phyloP scores from a whole-genome alignment of 352 stramenopile genomes.

The Phytophthora hybrid region DNA sequence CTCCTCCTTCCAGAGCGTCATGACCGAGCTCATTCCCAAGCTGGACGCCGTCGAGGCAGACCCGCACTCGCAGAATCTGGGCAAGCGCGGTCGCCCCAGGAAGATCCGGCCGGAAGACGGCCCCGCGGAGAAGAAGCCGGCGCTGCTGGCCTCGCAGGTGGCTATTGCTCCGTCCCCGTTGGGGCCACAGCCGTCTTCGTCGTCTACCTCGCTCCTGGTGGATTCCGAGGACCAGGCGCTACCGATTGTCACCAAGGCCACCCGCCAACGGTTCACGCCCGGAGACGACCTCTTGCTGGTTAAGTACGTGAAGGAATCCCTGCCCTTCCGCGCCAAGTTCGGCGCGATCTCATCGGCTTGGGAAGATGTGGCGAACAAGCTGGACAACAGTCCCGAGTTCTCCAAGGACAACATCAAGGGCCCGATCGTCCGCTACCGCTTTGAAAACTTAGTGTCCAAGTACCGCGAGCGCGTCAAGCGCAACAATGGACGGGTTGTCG shows the following conservation, averaged over 20 bases:
- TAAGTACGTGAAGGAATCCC: slow-evolving; percentile 36
- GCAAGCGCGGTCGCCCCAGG: slow-evolving; percentile 43
- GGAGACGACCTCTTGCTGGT: slow-evolving; percentile 41
- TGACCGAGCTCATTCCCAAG: slow-evolving; percentile 40
- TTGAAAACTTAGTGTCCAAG: slow-evolving; percentile 45
- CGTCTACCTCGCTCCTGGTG: slow-evolving; percentile 31
- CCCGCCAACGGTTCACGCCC: slow-evolving; percentile 43
- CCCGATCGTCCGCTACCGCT: slow-evolving; percentile 46
- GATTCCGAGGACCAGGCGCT: slow-evolving; percentile 34
- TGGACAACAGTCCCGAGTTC: slow-evolving; percentile 36
- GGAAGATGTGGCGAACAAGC: slow-evolving; percentile 42
- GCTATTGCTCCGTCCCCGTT: slow-evolving; percentile 32
- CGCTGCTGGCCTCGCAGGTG: slow-evolving; percentile 7
- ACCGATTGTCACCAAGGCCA: slow-evolving; percentile 21
- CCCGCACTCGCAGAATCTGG: slow-evolving; percentile 26
- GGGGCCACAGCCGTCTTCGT: slow-evolving; percentile 27
- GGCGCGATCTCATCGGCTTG: slow-evolving; percentile 42
- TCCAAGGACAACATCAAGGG: slow-evolving; percentile 46
- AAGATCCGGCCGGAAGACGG: slow-evolving; percentile 28
- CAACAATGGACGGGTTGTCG: slow-evolving; percentile 43
- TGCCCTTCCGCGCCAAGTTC: slow-evolving; percentile 50
- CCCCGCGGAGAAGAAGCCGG: slow-evolving; percentile 20
- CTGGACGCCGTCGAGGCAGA: slow-evolving; percentile 40
- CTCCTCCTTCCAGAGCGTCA: slow-evolving; percentile 35
- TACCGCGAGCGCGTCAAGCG: slow-evolving; percentile 44